Base-by-base conservation (phyloP, 352 stramenopile genomes). In the Aphanomyces cochlioides region DNA sequence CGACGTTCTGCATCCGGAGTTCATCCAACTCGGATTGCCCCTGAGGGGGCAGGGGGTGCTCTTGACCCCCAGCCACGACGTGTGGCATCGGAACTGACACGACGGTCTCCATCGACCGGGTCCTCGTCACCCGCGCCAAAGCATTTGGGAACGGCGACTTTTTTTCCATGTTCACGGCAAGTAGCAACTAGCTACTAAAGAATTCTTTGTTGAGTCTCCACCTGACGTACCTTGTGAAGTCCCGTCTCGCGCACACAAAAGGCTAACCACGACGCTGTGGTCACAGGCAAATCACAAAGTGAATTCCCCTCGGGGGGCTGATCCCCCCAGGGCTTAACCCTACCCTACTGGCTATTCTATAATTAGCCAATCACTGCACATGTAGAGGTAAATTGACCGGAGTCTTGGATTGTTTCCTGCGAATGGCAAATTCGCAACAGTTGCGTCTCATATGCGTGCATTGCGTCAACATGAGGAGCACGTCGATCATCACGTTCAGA, bases 71-170 rank as follows among this genome's bases (percentile, higher is more conserved):
- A 15, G n/a, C 45, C 45, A 53, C 45, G 13, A 53, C n/a, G 45
- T n/a, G 45, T 19, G 45, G 45, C 50, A 58, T 21, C 2, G 50
- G 50, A 10, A 58, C 50, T 12, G 50, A 12, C 50, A 58, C 50
- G 1, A 58, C 50, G 50, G 50, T 58, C 50, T 58, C 50, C 50
- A 58, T 58, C 8, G 50, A 58, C 50, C 50, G 8, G n/a, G 50
- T 58, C 37, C 50, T 10, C 50, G 50, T 58, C 50, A 19, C 50
- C 13, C 50, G 50, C 8, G 50, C 50, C 50, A 58, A 19, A 19
- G 8, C n/a, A 19, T 34, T 58, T 19, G 50, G 8, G 13, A 58
- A 21, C 50, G 50, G 8, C 50, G 3, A 58, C 50, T 0, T 58
- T 19, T 19, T 3, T 58, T n/a, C 37, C 50, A 58, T 58, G 37